Base-by-base conservation (phyloP, 2,329 filamentous ascomycete genomes). In the Xylariaceae sp. region DNA sequence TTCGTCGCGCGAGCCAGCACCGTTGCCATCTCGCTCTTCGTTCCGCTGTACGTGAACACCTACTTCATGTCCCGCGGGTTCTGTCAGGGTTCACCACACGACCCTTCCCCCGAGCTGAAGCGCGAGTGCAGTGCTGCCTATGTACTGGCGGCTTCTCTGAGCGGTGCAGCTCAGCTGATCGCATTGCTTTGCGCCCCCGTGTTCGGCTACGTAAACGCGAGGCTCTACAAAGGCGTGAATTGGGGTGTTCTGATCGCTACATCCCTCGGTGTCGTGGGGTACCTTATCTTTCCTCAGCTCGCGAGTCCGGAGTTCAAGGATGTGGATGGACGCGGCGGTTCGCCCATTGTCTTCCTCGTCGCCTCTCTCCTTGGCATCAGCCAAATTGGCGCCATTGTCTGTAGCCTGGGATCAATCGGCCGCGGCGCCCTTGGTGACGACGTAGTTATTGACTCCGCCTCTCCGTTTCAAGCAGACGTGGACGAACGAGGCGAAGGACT, bases 371-470 rank as follows among this genome's bases (percentile, higher is more conserved):
- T 97, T 40, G 94, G 94, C 11, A 83, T 96, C 66, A 95, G 89
- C 65, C 94, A 99, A 71, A 97, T 99, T 58, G 94, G 92, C 2
- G 88, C 91, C 8, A 97, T 99, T 56, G 94, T 99, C 0, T 96
- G 91, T 73, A 95, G 89, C 60, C 80, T 99, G n/a, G 91, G 89
- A 0, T 83, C 94, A 0, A 79, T 99, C 2, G 90, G 90, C 39
- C 84, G 84, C 12, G 91, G 91, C 3, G 86, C 97, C 27, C 76
- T 95, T 27, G 74, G 75, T 4, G 74, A 73, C 1, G 78, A 80
- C 46, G 62, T 74, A 3, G 67, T 66, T 19, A 54, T 54, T 9
- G 34, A 53, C 2, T 26, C 47, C 19, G 12, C 27, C 12, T 41
- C 47, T 26, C 27, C 27, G 7, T 39, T 40, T 8, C 3, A 8